Evolutionary conservation across 805 yeast species (phyloP), one percentile per base, ranked within the genome.

Genomic region (Starmera amethionina): DNA sequence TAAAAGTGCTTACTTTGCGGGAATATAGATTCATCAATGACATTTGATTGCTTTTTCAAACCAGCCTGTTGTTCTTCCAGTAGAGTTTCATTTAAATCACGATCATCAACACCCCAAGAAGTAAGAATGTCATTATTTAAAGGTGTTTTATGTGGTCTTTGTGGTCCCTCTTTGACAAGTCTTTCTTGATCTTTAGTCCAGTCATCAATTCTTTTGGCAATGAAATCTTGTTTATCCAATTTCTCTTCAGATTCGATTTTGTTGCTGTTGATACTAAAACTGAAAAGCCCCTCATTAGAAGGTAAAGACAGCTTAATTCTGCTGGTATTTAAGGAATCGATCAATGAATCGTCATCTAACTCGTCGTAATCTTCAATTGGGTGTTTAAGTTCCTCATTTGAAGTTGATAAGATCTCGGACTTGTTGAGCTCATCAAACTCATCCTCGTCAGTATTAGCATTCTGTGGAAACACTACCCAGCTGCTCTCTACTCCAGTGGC

Each of bases 41-140:
- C n/a, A 12, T 29, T 9, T 19, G 28, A 10, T 32, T 19, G 32
- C n/a, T 18, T 13, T 34, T 15, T 8, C 15, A 19, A 34, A 5
- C 29, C 22, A 7, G 13, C 19, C 8, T 34, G n/a, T 18, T 38
- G 32, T 22, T 18, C 25, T 8, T 41, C 40, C 11, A 37, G n/a
- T 1, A 40, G 34, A 3, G 38, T n/a, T 9, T 36, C 47, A 19
- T 33, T 32, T 25, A 41, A 22, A 34, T 46, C 22, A 9, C 48
- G 40, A 27, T 58, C 58, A 32, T 57, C 63, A 39, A 57, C 56
- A 18, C 63, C 64, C 64, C 64, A 60, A 1, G 63, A 58, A 3
- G 54, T 54, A n/a, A 59, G 40, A 2, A 56, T 38, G 8, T 59
- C 60, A 30, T 43, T 47, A 4, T 49, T 40, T 22, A 42, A 40